Base-by-base conservation (phyloP, 176 grass and related monocot species). In the Poa annua region DNA sequence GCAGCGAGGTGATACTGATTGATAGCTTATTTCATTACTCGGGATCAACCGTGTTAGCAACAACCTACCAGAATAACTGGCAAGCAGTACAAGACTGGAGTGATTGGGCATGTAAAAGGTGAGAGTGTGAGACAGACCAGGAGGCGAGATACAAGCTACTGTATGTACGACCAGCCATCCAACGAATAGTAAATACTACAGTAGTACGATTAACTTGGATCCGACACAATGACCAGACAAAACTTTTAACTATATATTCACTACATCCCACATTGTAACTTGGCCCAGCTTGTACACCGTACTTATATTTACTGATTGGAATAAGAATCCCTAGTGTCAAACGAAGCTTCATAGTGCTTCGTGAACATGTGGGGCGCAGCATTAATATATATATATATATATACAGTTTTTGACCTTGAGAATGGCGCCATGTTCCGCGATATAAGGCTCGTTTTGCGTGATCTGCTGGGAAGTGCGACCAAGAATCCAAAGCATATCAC, bases 371-470 rank as follows among this genome's bases (percentile, higher is more conserved):
- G 73, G 22, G 47, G n/a, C 35, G 49, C 26, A 11, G 7, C 19
- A 39, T 84, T 84, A 77, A 14, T 33, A 3, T 29, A 29, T 29
- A 29, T 29, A 29, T 29, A 29, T 29, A 29, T 29, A 29, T 29
- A 29, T 66, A 76, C 5, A 10, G 60, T 39, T 54, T 75, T 53
- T 75, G 42, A 84, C 59, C 61, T 68, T 77, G 38, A 64, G 50
- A 33, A n/a, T 50, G 47, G 32, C 7, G 82, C 60, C 60, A 77
- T 76, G 61, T 75, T 77, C 72, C 82, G 1, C 16, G 21, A 82
- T 72, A 60, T 21, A 32, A 22, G 80, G 80, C 51, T 57, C n/a
- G 66, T 72, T 47, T 82, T 7, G 80, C 80, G 79, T 71, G 80
- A 82, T 66, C 82, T 67, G 20, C 6, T 41, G 49, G 34, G 21